Conservation (phyloP, 495 filamentous ascomycete species). For the Trichoderma virens region DNA sequence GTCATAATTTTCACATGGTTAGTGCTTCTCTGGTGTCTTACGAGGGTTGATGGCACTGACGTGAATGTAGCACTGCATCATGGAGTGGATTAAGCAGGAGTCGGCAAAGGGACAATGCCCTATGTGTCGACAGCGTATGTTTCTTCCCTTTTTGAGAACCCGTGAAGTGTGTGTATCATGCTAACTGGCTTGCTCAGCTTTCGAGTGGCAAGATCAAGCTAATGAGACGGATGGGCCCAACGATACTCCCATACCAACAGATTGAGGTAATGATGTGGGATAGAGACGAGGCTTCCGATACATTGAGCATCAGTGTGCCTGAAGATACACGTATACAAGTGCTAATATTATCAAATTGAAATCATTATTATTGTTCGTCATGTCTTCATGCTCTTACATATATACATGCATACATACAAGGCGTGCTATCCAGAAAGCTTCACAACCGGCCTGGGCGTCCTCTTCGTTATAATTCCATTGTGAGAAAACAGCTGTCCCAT, state of each 20-base stretch:
- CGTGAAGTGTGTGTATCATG: not conserved
- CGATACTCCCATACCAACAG: not conserved
- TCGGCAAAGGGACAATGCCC: slow-evolving; percentile 89
- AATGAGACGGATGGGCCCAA: not conserved
- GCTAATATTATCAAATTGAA: not conserved
- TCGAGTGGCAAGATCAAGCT: not conserved
- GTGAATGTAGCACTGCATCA: slow-evolving; percentile 71
- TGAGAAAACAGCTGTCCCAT: not conserved
- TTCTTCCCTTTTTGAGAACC: not conserved
- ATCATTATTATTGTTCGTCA: not conserved
- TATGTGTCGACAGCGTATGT: slow-evolving; percentile 93
- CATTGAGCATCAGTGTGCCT: not conserved
- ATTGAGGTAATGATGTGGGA: not conserved
- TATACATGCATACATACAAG: not conserved
- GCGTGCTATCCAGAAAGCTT: not conserved
- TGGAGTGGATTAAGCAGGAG: slow-evolving; percentile 93
- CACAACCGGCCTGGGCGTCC: not conserved
- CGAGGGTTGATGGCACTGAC: not conserved
- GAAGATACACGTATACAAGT: not conserved
- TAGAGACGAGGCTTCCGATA: not conserved
- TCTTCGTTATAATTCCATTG: not conserved
- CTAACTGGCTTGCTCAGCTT: not conserved
- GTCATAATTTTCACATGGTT: slow-evolving; percentile 97
- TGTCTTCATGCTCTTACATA: not conserved
- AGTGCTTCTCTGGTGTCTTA: slow-evolving; percentile 11